A percentile compares a stretch with the other conserved stretches of the same genome.
Evolutionary conservation across 352 stramenopile species (phyloP).

Genomic region (Phytophthora litchii): DNA sequence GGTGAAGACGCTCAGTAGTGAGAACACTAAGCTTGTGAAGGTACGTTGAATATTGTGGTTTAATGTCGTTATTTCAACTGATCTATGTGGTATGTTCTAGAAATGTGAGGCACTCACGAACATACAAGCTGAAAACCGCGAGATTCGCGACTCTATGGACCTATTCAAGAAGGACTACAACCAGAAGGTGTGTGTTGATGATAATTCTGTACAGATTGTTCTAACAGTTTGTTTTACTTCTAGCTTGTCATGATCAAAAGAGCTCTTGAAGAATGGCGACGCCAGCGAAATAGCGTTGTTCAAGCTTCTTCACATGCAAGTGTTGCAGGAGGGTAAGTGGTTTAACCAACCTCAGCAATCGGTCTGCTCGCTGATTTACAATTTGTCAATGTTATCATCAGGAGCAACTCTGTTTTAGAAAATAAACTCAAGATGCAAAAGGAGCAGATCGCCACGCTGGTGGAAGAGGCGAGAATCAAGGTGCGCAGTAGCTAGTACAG

Average conservation of each 20-base stretch:
- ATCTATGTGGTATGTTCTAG: slow-evolving; percentile 29
- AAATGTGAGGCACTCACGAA: slow-evolving; percentile 81
- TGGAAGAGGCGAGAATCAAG: slow-evolving; percentile 52
- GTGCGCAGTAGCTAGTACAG: slow-evolving; percentile 1
- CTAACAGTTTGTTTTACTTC: not conserved
- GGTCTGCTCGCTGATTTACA: slow-evolving; percentile 6
- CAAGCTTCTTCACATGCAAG: slow-evolving; percentile 17
- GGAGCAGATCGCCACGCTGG: slow-evolving; percentile 65
- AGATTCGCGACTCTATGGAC: slow-evolving; percentile 84
- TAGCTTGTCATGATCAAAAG: slow-evolving; percentile 90
- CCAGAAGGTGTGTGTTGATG: slow-evolving; percentile 64
- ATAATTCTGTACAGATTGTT: not conserved
- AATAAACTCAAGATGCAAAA: slow-evolving; percentile 53
- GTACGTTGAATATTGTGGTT: slow-evolving; percentile 30
- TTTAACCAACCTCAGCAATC: not conserved
- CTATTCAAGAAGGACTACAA: slow-evolving; percentile 88
- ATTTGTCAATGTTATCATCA: slow-evolving; percentile 13
- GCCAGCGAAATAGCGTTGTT: slow-evolving; percentile 50
- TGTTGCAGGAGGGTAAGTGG: slow-evolving; percentile 22
- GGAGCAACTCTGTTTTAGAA: slow-evolving; percentile 31
- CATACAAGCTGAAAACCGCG: slow-evolving; percentile 75
- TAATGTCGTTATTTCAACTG: slow-evolving; percentile 3
- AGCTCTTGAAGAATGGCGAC: slow-evolving; percentile 88
- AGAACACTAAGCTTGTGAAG: slow-evolving; percentile 87
- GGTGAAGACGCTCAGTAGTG: slow-evolving; percentile 83